phyloP scores from a whole-genome alignment of 2,329 filamentous ascomycete species.

The Sporothrix mexicana region DNA sequence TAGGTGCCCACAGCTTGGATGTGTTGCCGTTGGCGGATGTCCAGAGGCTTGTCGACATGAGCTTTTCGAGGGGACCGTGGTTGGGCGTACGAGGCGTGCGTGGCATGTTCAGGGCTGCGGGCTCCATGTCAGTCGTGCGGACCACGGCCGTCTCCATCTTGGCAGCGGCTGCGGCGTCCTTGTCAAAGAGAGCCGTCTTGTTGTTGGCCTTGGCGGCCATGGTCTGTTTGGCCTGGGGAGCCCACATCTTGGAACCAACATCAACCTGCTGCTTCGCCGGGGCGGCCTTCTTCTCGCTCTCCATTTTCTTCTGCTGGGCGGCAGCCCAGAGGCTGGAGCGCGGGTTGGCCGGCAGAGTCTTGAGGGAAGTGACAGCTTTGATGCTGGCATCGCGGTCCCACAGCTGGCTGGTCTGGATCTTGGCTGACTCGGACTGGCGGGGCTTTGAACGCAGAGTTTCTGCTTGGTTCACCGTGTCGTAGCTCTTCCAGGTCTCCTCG shows the following conservation, averaged over 20 bases:
- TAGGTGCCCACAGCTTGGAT: conserved; percentile 28
- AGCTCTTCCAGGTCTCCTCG: conserved; percentile 46
- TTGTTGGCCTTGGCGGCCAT: background rate
- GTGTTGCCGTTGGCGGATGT: background rate
- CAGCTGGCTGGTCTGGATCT: conserved; percentile 42
- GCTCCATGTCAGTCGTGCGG: conserved; percentile 33
- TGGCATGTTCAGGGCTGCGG: conserved; percentile 27
- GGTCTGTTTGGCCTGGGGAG: background rate
- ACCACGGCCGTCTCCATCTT: conserved; percentile 25
- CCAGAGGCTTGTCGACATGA: conserved; percentile 31
- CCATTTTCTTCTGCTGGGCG: conserved; percentile 10
- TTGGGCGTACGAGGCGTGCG: conserved; percentile 27
- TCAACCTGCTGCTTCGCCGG: background rate
- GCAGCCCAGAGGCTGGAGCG: conserved; percentile 30
- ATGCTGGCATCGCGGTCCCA: conserved; percentile 25
- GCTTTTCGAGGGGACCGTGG: conserved; percentile 20
- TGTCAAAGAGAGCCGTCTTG: conserved; percentile 32
- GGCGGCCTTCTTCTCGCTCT: background rate
- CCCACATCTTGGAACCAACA: background rate
- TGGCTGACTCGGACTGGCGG: conserved; percentile 41
- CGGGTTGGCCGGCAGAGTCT: conserved; percentile 3
- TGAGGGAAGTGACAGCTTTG: background rate
- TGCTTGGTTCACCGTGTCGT: conserved; percentile 40
- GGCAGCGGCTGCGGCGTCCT: conserved; percentile 12
- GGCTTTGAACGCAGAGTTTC: conserved; percentile 43